Base-by-base conservation (phyloP, 176 grass and related monocot genomes). In the Triticum timopheevii region DNA sequence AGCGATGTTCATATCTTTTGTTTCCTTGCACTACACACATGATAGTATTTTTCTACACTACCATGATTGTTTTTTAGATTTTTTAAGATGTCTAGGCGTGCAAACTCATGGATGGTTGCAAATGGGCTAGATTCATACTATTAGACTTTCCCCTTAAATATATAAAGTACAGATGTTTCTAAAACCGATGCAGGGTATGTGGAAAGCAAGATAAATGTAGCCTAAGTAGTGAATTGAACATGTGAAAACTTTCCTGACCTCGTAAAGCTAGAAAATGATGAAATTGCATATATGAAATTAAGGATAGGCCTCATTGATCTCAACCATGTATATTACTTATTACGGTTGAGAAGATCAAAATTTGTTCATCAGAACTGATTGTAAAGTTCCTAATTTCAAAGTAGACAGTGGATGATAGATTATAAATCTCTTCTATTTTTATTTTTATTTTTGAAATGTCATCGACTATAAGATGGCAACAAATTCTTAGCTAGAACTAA, bases 191-290 rank as follows among this genome's bases (percentile, higher is more conserved):
- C 42, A 35, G 13, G 27, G 31, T 34, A 62, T 88, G 15, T 36
- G 28, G 52, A 88, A 84, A 59, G 20, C 31, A 75, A 84, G n/a
- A 65, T 84, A 80, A 71, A 39, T 54, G 68, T 65, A 84, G 20
- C 22, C 7, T 30, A 25, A 40, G 24, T 67, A n/a, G 33, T 58
- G n/a, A 64, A 81, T 44, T 44, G 33, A 74, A 84, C 12, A 36
- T 79, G 22, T 47, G 22, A 80, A 30, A 23, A 27, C 72, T 73
- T 81, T 65, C 13, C 36, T n/a, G 49, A 36, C 36, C 64, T 39
- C 3, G 8, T 77, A 65, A 49, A 86, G 39, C 35, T 65, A 82
- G 54, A 44, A 72, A 71, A 49, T 36, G 33, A 79, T 23, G 13
- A 83, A 87, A 83, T 90, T 74, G 42, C 64, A 19, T 66, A 8